Evolutionary conservation across 179 eudicot species (phyloP).

Genomic region (Silene vulgaris): DNA sequence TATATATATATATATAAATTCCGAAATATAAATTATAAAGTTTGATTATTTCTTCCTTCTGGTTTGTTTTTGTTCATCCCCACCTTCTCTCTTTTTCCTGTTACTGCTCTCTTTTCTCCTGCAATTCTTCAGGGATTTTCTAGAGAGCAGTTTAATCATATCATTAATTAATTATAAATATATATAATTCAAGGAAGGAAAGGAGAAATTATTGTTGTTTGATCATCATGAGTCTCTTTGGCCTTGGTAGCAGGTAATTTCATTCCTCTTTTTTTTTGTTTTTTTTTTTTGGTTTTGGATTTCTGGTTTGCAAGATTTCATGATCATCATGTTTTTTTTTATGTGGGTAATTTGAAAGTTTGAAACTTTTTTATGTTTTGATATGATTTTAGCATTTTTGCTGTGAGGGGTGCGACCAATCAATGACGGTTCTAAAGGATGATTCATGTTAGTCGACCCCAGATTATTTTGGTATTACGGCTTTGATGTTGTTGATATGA

Average conservation of each 20-base stretch:
- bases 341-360: background rate
- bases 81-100: background rate
- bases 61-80: background rate
- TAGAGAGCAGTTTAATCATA: conserved; percentile 2
- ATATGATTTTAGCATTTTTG: background rate
- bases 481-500: too few species aligned
- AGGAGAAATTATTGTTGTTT: background rate
- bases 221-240: conserved; percentile 51
- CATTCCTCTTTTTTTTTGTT: background rate
- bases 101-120: conserved; percentile 13
- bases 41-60: conserved; percentile 10
- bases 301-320: background rate
- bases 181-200: background rate
- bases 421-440: too few species aligned
- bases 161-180: background rate
- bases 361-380: conserved; percentile 10
- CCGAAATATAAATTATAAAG: background rate
- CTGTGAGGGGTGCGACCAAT: too few species aligned
- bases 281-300: background rate
- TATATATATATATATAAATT: background rate
- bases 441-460: too few species aligned
- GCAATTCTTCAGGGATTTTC: background rate
- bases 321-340: background rate
- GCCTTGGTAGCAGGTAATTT: conserved; percentile 56
- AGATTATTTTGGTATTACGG: too few species aligned